A percentile compares a stretch with the other conserved stretches of the same genome.
Conservation (phyloP, 225 moss, liverwort and hornwort species). For the Lunularia cruciata region DNA sequence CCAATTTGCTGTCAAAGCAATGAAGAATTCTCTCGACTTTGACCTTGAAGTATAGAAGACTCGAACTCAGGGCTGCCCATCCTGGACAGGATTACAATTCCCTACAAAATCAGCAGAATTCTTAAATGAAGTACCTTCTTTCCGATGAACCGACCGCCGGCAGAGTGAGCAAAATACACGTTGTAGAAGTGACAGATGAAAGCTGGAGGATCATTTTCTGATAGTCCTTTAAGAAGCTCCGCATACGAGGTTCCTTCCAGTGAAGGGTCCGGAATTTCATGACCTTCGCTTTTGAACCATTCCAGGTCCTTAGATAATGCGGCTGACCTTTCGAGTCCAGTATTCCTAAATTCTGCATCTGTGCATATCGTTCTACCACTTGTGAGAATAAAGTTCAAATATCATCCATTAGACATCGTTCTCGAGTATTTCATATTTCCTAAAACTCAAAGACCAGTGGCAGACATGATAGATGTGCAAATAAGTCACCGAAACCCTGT, state of each 20-base stretch:
- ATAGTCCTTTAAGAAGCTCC: conserved; percentile 58
- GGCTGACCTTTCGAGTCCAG: conserved; percentile 79
- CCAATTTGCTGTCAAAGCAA: too few species aligned
- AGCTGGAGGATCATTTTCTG: conserved; percentile 74
- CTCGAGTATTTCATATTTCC: not conserved
- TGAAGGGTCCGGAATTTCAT: conserved; percentile 65
- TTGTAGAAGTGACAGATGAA: conserved; percentile 99
- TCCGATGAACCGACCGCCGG: conserved; percentile 93
- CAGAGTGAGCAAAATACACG: conserved; percentile 93
- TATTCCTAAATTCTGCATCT: conserved; percentile 84
- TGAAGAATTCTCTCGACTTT: too few species aligned
- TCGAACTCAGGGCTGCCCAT: too few species aligned
- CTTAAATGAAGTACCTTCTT: conserved; percentile 64
- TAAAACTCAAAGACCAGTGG: too few species aligned
- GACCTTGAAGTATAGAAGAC: too few species aligned
- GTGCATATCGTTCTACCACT: not conserved
- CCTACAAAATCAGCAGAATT: not conserved
- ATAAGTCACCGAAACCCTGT: too few species aligned
- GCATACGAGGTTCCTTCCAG: conserved; percentile 66
- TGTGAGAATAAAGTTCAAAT: not conserved
- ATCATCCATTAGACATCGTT: too few species aligned
- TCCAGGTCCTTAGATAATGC: conserved; percentile 73
- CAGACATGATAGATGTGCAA: too few species aligned
- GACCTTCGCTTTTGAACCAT: conserved; percentile 85
- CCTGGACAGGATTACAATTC: not conserved